A percentile compares a stretch with the other conserved stretches of the same genome.
These are phyloP conservation scores for Macroventuria anomochaeta DNA, from an alignment of 2,329 filamentous ascomycete genomes.

Conservation along the genomic window DNA sequence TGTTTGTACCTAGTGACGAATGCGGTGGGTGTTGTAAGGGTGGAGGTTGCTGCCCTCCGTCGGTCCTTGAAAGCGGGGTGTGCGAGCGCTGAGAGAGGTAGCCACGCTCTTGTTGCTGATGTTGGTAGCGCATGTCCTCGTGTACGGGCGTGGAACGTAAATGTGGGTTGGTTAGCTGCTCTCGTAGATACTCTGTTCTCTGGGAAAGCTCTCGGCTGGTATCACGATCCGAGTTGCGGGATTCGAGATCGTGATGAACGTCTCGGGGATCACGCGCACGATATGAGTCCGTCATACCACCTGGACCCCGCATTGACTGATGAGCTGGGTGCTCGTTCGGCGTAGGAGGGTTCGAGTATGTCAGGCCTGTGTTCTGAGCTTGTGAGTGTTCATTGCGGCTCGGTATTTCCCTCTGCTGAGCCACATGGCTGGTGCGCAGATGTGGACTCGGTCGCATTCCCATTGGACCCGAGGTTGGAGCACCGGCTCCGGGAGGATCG, in stretches of 20 bases:
- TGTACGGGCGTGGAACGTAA: slow-evolving; percentile 31
- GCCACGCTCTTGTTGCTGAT: slow-evolving; percentile 35
- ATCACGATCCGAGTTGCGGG: slow-evolving; percentile 43
- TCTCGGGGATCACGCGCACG: slow-evolving; percentile 41
- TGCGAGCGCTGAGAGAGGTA: slow-evolving; percentile 43
- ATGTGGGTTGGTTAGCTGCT: slow-evolving; percentile 36
- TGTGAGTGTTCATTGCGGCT: slow-evolving; percentile 44
- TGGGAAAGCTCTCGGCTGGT: slow-evolving; percentile 42
- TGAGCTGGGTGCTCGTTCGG: slow-evolving; percentile 39
- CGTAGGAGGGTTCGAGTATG: slow-evolving; percentile 44
- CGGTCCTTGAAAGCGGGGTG: slow-evolving; percentile 41
- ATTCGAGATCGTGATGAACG: slow-evolving; percentile 36
- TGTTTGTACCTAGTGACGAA: slow-evolving; percentile 37
- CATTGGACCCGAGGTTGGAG: slow-evolving; percentile 39
- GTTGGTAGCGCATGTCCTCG: slow-evolving; percentile 39
- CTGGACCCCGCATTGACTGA: slow-evolving; percentile 32
- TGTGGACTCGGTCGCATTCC: slow-evolving; percentile 49
- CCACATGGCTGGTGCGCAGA: slow-evolving; percentile 38
- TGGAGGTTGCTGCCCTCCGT: slow-evolving; percentile 36
- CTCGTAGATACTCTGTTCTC: slow-evolving; percentile 38
- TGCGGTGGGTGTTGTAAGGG: slow-evolving; percentile 44
- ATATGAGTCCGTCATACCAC: slow-evolving; percentile 36
- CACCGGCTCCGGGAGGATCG: slow-evolving; percentile 39
- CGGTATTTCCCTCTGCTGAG: slow-evolving; percentile 38
- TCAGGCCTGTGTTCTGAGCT: slow-evolving; percentile 36